These are phyloP conservation scores for Pyrus betulifolia DNA, from an alignment of 306 rosid genomes.

Conservation along the genomic window DNA sequence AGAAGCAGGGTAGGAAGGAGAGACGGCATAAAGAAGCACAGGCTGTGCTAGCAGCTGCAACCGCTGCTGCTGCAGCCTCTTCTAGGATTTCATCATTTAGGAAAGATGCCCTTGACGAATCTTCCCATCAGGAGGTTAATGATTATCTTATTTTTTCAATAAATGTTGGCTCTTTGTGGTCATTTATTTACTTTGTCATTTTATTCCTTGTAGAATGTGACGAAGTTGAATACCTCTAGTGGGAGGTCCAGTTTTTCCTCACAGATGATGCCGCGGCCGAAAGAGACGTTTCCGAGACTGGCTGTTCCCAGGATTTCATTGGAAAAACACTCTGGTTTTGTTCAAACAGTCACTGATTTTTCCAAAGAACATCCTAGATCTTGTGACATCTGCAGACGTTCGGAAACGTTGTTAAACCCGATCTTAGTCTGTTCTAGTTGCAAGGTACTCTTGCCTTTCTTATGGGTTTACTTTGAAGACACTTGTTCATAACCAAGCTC, in stretches of 20 bases:
- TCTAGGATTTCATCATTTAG: constrained; percentile 82
- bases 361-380: constrained; percentile 78
- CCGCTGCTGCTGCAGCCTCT: constrained; percentile 97
- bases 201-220: constrained; percentile 37
- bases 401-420: constrained; percentile 71
- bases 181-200: not conserved
- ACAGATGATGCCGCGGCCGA: constrained; percentile 77
- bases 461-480: constrained; percentile 4
- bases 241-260: constrained; percentile 53
- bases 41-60: constrained; percentile 96
- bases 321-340: constrained; percentile 60
- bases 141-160: constrained; percentile 1
- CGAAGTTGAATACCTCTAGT: constrained; percentile 35
- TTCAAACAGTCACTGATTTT: constrained; percentile 37
- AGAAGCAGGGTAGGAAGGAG: constrained; percentile 94
- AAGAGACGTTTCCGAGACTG: constrained; percentile 70
- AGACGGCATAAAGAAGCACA: constrained; percentile 94
- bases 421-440: constrained; percentile 82
- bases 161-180: not conserved
- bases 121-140: constrained; percentile 64
- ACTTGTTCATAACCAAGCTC: not conserved
- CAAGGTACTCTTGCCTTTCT: constrained; percentile 51
- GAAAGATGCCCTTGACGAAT: constrained; percentile 68
- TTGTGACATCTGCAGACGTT: constrained; percentile 85
- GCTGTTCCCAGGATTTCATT: constrained; percentile 57